Evolutionary conservation across 2,329 filamentous ascomycete species (phyloP).

Genomic region (Boeremia exigua): DNA sequence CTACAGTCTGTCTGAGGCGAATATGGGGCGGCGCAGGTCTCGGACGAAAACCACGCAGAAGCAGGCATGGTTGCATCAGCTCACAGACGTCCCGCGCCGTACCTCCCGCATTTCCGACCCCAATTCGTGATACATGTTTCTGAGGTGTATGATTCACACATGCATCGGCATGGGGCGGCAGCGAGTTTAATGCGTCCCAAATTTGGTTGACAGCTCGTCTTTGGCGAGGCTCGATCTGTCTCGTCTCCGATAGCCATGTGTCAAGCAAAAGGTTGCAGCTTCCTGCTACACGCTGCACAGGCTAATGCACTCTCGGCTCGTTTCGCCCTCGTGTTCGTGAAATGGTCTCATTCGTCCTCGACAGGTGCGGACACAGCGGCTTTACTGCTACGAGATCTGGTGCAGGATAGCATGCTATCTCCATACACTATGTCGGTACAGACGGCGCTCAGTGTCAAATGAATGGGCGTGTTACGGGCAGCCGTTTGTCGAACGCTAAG

Average conservation of each 20-base stretch:
- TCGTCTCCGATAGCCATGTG: slow-evolving; percentile 26
- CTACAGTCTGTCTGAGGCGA: slow-evolving; percentile 1
- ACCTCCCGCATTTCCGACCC: slow-evolving; percentile 24
- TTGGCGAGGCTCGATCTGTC: slow-evolving; percentile 25
- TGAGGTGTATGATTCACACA: slow-evolving; percentile 40
- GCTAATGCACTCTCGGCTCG: slow-evolving; percentile 29
- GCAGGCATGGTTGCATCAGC: slow-evolving; percentile 1
- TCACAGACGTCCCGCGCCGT: slow-evolving; percentile 33
- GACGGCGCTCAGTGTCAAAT: slow-evolving; percentile 18
- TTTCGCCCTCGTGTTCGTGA: slow-evolving; percentile 27
- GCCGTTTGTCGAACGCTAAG: slow-evolving; percentile 19
- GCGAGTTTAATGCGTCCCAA: slow-evolving; percentile 25
- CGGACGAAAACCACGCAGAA: not conserved
- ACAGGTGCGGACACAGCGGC: slow-evolving; percentile 27
- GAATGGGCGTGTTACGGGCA: slow-evolving; percentile 18
- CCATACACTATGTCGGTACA: slow-evolving; percentile 12
- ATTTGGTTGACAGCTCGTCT: slow-evolving; percentile 22
- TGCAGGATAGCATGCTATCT: slow-evolving; percentile 31
- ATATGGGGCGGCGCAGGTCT: not conserved
- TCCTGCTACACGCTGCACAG: slow-evolving; percentile 27
- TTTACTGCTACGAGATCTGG: slow-evolving; percentile 24
- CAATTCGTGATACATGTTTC: slow-evolving; percentile 32
- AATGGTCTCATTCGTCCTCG: slow-evolving; percentile 30
- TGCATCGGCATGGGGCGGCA: slow-evolving; percentile 34
- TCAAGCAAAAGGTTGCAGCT: slow-evolving; percentile 28